phyloP scores from a whole-genome alignment of 805 yeast genomes.

The Teunomyces atbi region DNA sequence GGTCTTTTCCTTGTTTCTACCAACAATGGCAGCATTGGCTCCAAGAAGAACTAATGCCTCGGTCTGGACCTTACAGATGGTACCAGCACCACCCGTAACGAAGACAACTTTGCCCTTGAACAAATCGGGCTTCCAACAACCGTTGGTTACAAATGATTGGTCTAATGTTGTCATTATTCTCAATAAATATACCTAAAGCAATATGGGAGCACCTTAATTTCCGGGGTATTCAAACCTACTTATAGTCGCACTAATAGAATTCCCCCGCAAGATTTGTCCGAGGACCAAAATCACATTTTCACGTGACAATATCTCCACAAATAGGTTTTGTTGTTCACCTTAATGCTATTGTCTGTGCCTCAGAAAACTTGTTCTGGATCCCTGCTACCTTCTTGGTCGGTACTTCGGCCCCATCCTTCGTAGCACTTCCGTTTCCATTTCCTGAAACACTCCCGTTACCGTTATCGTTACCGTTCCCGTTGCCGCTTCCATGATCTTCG shows the following conservation, averaged over 20 bases:
- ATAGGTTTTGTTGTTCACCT: not conserved
- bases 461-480: not conserved
- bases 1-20: conserved; percentile 25
- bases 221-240: not conserved
- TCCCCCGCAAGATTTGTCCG: conserved; percentile 3
- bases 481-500: not conserved
- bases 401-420: not conserved
- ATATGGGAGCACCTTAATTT: not conserved
- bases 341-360: not conserved
- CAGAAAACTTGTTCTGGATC: not conserved
- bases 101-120: conserved; percentile 31
- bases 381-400: conserved; percentile 1
- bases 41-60: conserved; percentile 29
- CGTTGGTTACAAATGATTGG: conserved; percentile 16
- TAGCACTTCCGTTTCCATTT: not conserved
- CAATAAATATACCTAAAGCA: not conserved
- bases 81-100: conserved; percentile 31
- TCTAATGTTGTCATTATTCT: conserved; percentile 10
- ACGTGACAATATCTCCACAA: not conserved
- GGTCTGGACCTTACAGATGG: conserved; percentile 28
- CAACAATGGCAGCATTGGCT: conserved; percentile 29
- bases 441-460: not conserved
- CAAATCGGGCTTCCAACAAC: conserved; percentile 24
- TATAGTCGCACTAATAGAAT: not conserved
- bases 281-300: not conserved